Evolutionary conservation across 2,329 filamentous ascomycete genomes (phyloP).

Genomic region (Endothia cerciana): DNA sequence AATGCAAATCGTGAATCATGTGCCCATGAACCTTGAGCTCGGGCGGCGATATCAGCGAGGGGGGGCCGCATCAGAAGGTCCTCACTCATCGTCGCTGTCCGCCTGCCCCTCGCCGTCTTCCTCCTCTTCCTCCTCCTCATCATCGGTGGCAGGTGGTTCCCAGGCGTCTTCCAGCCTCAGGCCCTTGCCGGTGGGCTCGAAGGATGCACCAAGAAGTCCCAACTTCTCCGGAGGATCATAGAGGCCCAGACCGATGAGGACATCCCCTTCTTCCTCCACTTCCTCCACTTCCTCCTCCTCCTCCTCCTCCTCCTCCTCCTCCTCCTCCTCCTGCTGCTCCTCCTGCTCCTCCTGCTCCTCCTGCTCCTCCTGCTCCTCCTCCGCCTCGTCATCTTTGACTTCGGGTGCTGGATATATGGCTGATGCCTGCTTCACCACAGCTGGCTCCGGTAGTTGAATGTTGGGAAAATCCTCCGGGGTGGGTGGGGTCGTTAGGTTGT

Average conservation of each 20-base stretch:
- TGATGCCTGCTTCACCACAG: constrained; percentile 52
- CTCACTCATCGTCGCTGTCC: constrained; percentile 32
- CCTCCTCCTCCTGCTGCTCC: constrained; percentile 46
- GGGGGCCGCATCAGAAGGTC: not conserved
- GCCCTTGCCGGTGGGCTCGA: constrained; percentile 67
- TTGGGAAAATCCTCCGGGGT: constrained; percentile 63
- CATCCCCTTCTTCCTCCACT: constrained; percentile 63
- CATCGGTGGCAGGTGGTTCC: constrained; percentile 68
- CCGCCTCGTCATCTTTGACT: constrained; percentile 53
- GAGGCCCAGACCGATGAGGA: constrained; percentile 80
- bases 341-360: constrained; percentile 43
- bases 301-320: constrained; percentile 62
- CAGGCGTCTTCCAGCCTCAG: constrained; percentile 81
- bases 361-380: constrained; percentile 55
- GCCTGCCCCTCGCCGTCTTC: constrained; percentile 41
- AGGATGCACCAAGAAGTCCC: constrained; percentile 54
- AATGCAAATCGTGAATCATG: constrained; percentile 32
- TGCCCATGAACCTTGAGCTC: not conserved
- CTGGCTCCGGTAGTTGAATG: constrained; percentile 51
- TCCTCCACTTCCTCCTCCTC: constrained; percentile 34
- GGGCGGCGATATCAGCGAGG: not conserved
- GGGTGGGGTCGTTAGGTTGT: constrained; percentile 54
- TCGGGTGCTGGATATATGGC: constrained; percentile 55
- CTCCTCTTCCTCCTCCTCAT: constrained; percentile 54
- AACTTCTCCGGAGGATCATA: constrained; percentile 72